Evolutionary conservation across 2,329 filamentous ascomycete species (phyloP), one percentile per base, ranked within the genome.

Genomic region (Fonsecaea pugnacius): DNA sequence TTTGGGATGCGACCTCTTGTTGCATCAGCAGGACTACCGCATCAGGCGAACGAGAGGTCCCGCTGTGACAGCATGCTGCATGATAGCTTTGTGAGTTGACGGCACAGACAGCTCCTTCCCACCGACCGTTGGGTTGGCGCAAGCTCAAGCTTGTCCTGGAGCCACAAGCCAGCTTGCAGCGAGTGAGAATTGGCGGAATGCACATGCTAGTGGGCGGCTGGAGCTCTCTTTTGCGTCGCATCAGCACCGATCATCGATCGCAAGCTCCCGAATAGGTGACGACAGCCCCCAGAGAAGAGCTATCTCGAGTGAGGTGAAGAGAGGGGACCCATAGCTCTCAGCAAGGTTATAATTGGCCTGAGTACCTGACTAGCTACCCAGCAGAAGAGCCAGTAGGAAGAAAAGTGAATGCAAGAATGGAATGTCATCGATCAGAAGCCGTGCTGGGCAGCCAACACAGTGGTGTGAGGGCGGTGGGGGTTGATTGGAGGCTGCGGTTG

Each of bases 391-490:
- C 53, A 57, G 58, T 63, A 43, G 55, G 48, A 32, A 33, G 53
- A 43, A 27, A 27, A 36, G 32, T 21, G 27, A 55, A 63, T 24
- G 54, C 50, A 35, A 30, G 27, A 30, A 54, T 32, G 51, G 52
- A 46, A 58, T 50, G 51, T 61, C 64, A 64, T 63, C 57, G 64
- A 63, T 64, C 53, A 58, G 48, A 64, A 60, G 57, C 57, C 51
- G 59, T 58, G 46, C 36, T 60, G 43, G 52, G 35, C 40, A 32
- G 24, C 40, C 2, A 7, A 10, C 27, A 30, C 27, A 33, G 55
- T 58, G 55, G 55, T 58, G 55, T 58, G 55, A 58, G 55, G 40
- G 55, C 48, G 38, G 21, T 24, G 55, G 7, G 10, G 43, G 27
- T 46, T 58, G 55, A 43, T 58, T 58, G 55, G 55, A 48, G 16